Evolutionary conservation across 163 green algal species (phyloP).

Genomic region (Chloromonas sp.): DNA sequence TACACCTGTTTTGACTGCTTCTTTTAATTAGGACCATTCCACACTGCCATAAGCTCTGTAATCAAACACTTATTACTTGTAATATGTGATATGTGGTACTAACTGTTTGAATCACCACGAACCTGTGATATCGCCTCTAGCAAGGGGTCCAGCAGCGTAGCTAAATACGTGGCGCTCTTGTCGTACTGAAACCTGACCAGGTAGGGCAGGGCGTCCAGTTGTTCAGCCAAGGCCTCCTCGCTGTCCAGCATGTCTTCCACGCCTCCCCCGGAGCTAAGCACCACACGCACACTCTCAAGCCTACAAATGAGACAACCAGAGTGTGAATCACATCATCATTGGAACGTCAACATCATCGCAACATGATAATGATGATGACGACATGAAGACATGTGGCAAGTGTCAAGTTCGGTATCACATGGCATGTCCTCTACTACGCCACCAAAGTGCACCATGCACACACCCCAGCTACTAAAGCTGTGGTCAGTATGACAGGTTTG

Average conservation of each 20-base stretch:
- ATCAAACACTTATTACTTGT: too few species aligned
- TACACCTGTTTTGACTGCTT: too few species aligned
- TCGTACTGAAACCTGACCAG: conserved; percentile 87
- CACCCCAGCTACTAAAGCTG: neutral
- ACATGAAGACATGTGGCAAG: too few species aligned
- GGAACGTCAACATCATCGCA: too few species aligned
- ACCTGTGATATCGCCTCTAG: conserved; percentile 40
- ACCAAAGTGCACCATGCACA: neutral
- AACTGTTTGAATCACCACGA: neutral
- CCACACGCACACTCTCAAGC: conserved; percentile 54
- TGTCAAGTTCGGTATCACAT: neutral
- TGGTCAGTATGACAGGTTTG: too few species aligned
- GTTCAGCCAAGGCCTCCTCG: conserved; percentile 88
- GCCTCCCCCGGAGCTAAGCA: conserved; percentile 25
- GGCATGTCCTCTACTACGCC: neutral
- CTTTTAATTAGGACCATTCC: too few species aligned
- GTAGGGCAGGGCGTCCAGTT: conserved; percentile 91
- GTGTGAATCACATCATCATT: neutral
- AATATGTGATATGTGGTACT: too few species aligned
- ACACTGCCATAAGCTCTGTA: too few species aligned
- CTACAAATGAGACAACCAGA: conserved; percentile 14
- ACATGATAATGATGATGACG: too few species aligned
- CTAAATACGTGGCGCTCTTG: conserved; percentile 52
- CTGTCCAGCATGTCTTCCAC: conserved; percentile 88
- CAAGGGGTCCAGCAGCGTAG: conserved; percentile 40